Evolutionary conservation across 768 basidiomycete species (phyloP), one percentile per base, ranked within the genome.

Genomic region (Boletales sp.): DNA sequence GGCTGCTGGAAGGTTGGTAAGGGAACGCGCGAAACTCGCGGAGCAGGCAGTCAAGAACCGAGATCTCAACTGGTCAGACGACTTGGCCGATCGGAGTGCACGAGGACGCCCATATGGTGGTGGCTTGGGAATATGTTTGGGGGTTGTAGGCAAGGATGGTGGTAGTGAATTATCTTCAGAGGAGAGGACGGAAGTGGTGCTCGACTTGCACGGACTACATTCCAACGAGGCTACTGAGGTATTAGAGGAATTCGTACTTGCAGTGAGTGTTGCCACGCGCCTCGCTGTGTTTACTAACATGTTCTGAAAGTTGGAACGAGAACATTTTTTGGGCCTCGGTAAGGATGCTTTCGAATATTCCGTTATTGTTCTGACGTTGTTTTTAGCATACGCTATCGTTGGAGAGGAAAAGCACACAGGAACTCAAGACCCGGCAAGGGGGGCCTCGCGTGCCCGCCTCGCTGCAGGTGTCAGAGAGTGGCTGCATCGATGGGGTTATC

Each of bases 401-500:
- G 95, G 96, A 17, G 93, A 97, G 71, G 91, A 95, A 68, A 95
- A 94, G 68, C 95, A 97, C 66, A 92, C 90, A 1, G 94, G 90
- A 2, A 87, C 84, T n/a, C 91, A 94, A 62, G 92, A 94, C 60
- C 72, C 79, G 4, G 81, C 75, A 12, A 80, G 93, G 35, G 92
- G 92, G 25, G 83, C 90, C 4, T 90, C 90, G 8, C 84, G 90
- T 46, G 79, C 82, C 19, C 84, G 94, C 11, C 76, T 97, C 7
- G 89, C 90, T 12, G 81, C 89, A 2, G 90, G 89, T 10, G 86
- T 96, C 38, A 85, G 90, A 53, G 90, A 93, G 61, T 95, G 87
- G 87, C 70, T 97, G 41, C 89, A 93, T 59, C 82, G 87, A 48
- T 97, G 92, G 91, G 90, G 90, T 49, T 97, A 94, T 72, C 90